Percentiles rank a stretch among this genome's conserved stretches.
These are phyloP conservation scores for Chara braunii DNA, from an alignment of 139 green algal species.

Conservation along the genomic window DNA sequence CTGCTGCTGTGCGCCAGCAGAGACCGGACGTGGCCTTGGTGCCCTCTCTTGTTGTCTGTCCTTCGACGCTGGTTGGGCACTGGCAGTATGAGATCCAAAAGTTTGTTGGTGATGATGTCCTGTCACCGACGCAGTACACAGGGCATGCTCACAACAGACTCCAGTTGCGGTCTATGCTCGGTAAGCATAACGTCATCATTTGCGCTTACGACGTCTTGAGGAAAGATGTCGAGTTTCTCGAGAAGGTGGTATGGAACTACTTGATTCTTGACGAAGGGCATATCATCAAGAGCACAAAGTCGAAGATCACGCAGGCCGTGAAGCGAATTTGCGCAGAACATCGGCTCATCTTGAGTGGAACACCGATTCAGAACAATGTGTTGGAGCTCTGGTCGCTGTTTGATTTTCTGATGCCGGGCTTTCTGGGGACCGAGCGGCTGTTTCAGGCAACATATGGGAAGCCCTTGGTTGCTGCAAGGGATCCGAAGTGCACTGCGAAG, in stretches of 20 bases:
- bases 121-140: conserved; percentile 58
- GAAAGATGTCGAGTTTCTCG: conserved; percentile 56
- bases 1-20: conserved; percentile 1
- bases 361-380: conserved; percentile 79
- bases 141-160: conserved; percentile 51
- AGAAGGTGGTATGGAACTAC: conserved; percentile 66
- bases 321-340: conserved; percentile 60
- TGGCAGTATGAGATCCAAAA: conserved; percentile 80
- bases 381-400: conserved; percentile 94
- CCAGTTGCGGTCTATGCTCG: conserved; percentile 14
- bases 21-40: conserved; percentile 5
- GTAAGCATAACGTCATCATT: conserved; percentile 56
- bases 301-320: conserved; percentile 55
- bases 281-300: conserved; percentile 80
- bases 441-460: conserved; percentile 81
- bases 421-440: conserved; percentile 63
- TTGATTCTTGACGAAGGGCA: conserved; percentile 93
- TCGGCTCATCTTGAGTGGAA: conserved; percentile 72
- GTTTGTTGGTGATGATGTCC: conserved; percentile 53
- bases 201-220: conserved; percentile 83
- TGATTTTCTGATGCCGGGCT: conserved; percentile 95
- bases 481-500: conserved; percentile 48
- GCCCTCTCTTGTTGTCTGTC: conserved; percentile 81
- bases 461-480: conserved; percentile 48
- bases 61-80: conserved; percentile 84